Evolutionary conservation across 2,329 filamentous ascomycete species (phyloP).

Genomic region (Decorospora gaudefroyi): DNA sequence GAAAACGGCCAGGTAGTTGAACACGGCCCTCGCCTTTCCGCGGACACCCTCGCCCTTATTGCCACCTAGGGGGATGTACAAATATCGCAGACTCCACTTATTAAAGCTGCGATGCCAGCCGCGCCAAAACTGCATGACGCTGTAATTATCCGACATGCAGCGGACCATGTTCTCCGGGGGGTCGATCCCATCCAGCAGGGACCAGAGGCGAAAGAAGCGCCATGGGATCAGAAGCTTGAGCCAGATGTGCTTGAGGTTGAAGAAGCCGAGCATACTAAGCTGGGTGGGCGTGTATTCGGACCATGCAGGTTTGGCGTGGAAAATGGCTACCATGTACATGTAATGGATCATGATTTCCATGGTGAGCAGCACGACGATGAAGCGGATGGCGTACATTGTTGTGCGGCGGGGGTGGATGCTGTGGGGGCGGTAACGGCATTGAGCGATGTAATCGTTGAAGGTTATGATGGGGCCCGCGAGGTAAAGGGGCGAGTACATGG

Average conservation of each 20-base stretch:
- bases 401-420: conserved; percentile 74
- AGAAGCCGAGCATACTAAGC: conserved; percentile 86
- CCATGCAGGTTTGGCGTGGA: conserved; percentile 80
- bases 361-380: conserved; percentile 74
- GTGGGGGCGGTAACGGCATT: conserved; percentile 72
- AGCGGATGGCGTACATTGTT: conserved; percentile 79
- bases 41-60: conserved; percentile 46
- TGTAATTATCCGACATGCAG: conserved; percentile 95
- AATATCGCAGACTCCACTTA: conserved; percentile 89
- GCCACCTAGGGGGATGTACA: conserved; percentile 90
- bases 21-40: conserved; percentile 62
- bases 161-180: conserved; percentile 98
- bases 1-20: conserved; percentile 84
- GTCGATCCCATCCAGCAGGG: conserved; percentile 85
- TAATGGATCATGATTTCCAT: conserved; percentile 90
- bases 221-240: conserved; percentile 94
- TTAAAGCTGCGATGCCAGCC: conserved; percentile 96
- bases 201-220: conserved; percentile 99
- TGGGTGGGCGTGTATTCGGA: conserved; percentile 81
- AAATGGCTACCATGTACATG: conserved; percentile 92
- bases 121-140: conserved; percentile 89
- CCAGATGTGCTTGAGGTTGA: conserved; percentile 98
- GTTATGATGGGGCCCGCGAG: conserved; percentile 91
- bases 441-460: conserved; percentile 97
- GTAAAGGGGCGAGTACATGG: conserved; percentile 90